Evolutionary conservation across 345 rosid species (phyloP), one percentile per base, ranked within the genome.

Genomic region (Pistacia integerrima): DNA sequence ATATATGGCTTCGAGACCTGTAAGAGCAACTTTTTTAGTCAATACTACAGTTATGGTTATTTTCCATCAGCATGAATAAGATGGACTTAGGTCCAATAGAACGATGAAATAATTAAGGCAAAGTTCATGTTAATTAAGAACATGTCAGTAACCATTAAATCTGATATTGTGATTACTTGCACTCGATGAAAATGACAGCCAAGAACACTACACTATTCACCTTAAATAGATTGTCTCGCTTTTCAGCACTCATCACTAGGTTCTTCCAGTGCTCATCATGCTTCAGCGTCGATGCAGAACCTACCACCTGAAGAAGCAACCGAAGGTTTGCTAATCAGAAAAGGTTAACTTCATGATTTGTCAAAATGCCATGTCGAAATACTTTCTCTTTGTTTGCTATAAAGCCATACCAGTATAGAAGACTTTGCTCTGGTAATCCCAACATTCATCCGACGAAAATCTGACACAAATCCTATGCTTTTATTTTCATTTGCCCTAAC

Each of bases 341-440:
- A 67, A 8, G 14, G 5, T 61, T 17, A 65, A 22, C 12, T 3
- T 20, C 3, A 20, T 30, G 25, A 72, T 64, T 36, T 14, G n/a
- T 22, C 60, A 62, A 68, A 33, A 69, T 20, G 57, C 52, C 13
- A 13, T 41, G 13, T n/a, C 41, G 67, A 13, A 9, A n/a, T 56
- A 65, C 9, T 30, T 75, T 17, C 49, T 17, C 49, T 11, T 16
- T 41, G 54, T 73, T 8, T 51, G 41, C 36, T 33, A 64, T 55
- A 38, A 18, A 70, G 13, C 30, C 86, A 74, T 85, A 96, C 99
- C 93, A 96, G 87, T 28, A 96, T 92, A 72, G 97, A 88, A 60
- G 98, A 92, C 84, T 93, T 96, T 5, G 99, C 97, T 57, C 97
- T 86, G 49, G 99, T 92, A 61, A 96, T 96, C 58, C 94, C 99